phyloP scores from a whole-genome alignment of 1,284 basidiomycete species.

The Melampsora larici-populina region DNA sequence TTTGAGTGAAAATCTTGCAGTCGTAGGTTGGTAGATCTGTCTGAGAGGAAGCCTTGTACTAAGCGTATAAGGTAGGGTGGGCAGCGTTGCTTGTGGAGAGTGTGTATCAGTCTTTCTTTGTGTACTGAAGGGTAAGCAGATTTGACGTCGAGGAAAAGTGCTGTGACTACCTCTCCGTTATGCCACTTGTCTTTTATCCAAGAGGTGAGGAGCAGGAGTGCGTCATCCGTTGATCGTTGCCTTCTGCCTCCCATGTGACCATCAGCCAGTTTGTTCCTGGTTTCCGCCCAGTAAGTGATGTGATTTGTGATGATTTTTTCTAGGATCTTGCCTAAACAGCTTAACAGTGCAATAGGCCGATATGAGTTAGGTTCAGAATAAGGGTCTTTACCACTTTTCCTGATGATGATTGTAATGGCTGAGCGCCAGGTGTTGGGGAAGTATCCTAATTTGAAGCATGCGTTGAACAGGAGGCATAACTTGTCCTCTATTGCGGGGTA shows the following conservation, averaged over 20 bases:
- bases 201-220: background rate
- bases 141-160: background rate
- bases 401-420: background rate
- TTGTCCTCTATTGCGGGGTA: background rate
- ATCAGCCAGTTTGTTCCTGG: background rate
- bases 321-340: constrained; percentile 1
- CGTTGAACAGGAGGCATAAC: background rate
- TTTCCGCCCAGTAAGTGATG: background rate
- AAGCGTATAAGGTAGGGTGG: background rate
- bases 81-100: background rate
- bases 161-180: background rate
- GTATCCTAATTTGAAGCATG: background rate
- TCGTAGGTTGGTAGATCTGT: background rate
- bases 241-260: background rate
- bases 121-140: background rate
- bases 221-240: background rate
- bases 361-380: background rate
- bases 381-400: background rate
- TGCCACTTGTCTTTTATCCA: background rate
- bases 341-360: background rate
- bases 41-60: background rate
- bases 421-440: background rate
- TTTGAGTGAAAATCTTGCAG: background rate
- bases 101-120: background rate
- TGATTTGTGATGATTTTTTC: background rate